These are phyloP conservation scores for Fraxinus sp. DNA, from an alignment of 305 asterid species.

Conservation along the genomic window DNA sequence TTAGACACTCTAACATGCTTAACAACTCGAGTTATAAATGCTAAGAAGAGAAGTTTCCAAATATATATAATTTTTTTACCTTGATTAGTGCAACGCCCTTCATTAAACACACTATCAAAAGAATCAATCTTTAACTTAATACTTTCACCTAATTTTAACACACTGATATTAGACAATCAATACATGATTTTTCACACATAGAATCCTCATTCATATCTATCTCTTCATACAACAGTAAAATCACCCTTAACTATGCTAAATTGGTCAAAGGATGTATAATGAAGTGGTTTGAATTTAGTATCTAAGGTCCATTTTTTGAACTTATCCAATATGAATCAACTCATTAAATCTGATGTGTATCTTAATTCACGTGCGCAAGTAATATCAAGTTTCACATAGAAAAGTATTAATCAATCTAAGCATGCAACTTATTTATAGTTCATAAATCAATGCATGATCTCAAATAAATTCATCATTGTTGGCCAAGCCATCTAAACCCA, in stretches of 20 bases:
- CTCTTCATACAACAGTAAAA: background rate
- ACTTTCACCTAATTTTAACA: background rate
- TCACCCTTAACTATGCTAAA: background rate
- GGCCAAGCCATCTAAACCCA: no score
- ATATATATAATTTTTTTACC: no score
- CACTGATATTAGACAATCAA: background rate
- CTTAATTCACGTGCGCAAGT: background rate
- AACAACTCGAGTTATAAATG: no score
- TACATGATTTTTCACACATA: background rate
- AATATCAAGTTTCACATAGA: background rate
- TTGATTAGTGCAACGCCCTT: background rate
- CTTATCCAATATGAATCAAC: background rate
- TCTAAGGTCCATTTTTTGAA: background rate
- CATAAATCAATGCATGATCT: no score
- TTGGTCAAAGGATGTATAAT: background rate
- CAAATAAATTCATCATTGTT: no score
- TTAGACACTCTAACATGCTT: no score
- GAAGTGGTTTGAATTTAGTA: no score
- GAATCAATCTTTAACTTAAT: no score
- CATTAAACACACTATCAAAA: background rate
- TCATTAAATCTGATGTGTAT: no score
- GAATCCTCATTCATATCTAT: background rate
- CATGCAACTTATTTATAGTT: background rate
- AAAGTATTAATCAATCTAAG: background rate
- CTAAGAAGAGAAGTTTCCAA: background rate